Evolutionary conservation across 345 rosid genomes (phyloP), one percentile per base, ranked within the genome.

Genomic region (Rhodamnia argentea): DNA sequence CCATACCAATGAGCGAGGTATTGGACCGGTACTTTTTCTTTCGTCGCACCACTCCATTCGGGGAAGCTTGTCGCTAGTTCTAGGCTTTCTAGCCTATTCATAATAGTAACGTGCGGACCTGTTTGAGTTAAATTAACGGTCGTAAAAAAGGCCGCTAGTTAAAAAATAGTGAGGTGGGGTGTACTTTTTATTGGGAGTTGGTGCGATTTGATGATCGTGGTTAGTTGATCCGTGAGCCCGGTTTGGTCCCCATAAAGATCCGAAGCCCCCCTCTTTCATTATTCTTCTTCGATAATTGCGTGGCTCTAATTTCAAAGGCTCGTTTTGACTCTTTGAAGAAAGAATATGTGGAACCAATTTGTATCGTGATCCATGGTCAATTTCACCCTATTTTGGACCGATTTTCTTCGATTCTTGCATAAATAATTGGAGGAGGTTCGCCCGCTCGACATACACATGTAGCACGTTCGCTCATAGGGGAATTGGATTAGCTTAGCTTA

Each of bases 221-320:
- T 90, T 93, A 89, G 94, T 89, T 93, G 88, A 92, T 88, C 93
- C 51, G 88, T 86, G 88, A 87, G 50, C 53, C 78, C 70, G 52
- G 84, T 87, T 91, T 56, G 86, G 91, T 60, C 86, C 82, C 87
- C 64, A 81, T 42, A 13, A 84, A 26, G 26, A 37, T 90, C 83
- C 54, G 29, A 83, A 76, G 51, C 7, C 23, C 23, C 56, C 47
- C 84, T 83, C 55, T 56, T 70, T 81, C 85, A 44, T 60, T 56
- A 62, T 82, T 42, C 60, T 82, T 42, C 60, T 14, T 23, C 76
- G n/a, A 55, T 42, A 24, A n/a, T 6, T 12, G 32, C 27, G 54
- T 23, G 83, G 51, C 52, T 81, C 83, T 5, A 44, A 82, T 52
- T 82, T 13, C 54, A n/a, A 44, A 37, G 24, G 13, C 54, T 54